Percentiles rank a stretch among this genome's conserved stretches.
These are phyloP conservation scores for Mortierella sp. DNA, from an alignment of 371 early-diverging fungal genomes.

Conservation along the genomic window DNA sequence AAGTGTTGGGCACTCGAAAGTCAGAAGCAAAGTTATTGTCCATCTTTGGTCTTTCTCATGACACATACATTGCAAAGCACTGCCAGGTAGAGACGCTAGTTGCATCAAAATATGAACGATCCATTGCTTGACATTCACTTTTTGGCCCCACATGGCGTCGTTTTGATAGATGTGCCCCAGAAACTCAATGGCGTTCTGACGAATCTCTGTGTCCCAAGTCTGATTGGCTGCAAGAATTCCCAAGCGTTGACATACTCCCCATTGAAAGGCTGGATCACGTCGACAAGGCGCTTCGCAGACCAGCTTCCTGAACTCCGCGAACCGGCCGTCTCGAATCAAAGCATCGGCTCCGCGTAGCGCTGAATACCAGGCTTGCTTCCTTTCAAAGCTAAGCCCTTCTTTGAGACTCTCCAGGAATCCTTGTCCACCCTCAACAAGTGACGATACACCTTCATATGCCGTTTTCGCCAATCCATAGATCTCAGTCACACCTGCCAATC, in stretches of 20 bases:
- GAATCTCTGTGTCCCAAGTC: neutral
- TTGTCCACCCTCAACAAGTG: slow-evolving; percentile 1
- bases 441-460: neutral
- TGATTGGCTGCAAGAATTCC: slow-evolving; percentile 13
- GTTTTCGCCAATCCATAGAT: neutral
- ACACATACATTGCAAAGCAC: neutral
- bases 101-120: slow-evolving; percentile 11
- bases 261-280: slow-evolving; percentile 9
- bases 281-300: slow-evolving; percentile 20
- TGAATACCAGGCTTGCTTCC: slow-evolving; percentile 11
- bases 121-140: slow-evolving; percentile 7
- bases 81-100: neutral
- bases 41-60: neutral
- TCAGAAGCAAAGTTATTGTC: neutral
- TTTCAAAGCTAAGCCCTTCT: slow-evolving; percentile 6
- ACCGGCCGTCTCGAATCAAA: slow-evolving; percentile 5
- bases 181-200: slow-evolving; percentile 6
- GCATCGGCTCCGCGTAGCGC: slow-evolving; percentile 5
- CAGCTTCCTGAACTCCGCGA: slow-evolving; percentile 3
- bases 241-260: slow-evolving; percentile 10
- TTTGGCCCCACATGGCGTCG: slow-evolving; percentile 5
- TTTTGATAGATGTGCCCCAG: slow-evolving; percentile 16
- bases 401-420: slow-evolving; percentile 1
- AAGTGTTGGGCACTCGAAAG: neutral
- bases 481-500: slow-evolving; percentile 1